Conservation (phyloP, 306 rosid genomes). For the Fagus crenata region DNA sequence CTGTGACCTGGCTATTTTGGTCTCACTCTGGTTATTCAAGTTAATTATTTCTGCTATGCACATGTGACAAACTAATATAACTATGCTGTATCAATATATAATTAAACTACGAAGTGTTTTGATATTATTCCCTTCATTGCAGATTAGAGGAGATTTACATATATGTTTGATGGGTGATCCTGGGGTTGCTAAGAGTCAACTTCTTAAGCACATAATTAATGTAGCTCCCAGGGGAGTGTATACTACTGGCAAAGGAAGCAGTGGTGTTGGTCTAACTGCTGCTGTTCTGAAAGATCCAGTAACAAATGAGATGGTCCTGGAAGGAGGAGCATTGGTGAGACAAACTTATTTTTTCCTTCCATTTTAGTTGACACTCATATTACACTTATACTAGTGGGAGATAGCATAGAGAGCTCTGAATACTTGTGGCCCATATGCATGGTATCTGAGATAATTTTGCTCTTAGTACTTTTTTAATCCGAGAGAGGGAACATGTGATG, state of each 20-base stretch:
- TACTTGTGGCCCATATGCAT: not conserved
- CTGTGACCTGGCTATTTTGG: not conserved
- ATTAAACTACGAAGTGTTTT: conserved; percentile 8
- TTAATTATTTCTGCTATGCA: not conserved
- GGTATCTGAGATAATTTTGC: conserved; percentile 8
- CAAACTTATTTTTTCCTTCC: conserved; percentile 20
- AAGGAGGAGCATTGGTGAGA: conserved; percentile 99
- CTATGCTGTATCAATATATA: not conserved
- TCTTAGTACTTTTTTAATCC: conserved; percentile 10
- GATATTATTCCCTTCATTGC: conserved; percentile 31
- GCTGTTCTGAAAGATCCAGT: conserved; percentile 99
- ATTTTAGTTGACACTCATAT: conserved; percentile 7
- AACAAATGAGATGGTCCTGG: conserved; percentile 97
- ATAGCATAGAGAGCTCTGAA: conserved; percentile 2
- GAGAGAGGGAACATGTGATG: conserved; percentile 11
- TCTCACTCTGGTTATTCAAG: not conserved
- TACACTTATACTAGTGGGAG: conserved; percentile 9
- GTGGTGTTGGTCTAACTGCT: conserved; percentile 99
- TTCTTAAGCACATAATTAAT: conserved; percentile 89
- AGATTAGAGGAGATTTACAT: conserved; percentile 98
- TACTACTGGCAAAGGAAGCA: conserved; percentile 98
- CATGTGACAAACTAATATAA: conserved; percentile 6
- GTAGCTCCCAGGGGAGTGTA: conserved; percentile 97
- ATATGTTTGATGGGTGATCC: conserved; percentile 99
- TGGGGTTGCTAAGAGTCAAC: conserved; percentile 99